These are phyloP conservation scores for Pythium sukuiense DNA, from an alignment of 352 stramenopile species.

Conservation along the genomic window DNA sequence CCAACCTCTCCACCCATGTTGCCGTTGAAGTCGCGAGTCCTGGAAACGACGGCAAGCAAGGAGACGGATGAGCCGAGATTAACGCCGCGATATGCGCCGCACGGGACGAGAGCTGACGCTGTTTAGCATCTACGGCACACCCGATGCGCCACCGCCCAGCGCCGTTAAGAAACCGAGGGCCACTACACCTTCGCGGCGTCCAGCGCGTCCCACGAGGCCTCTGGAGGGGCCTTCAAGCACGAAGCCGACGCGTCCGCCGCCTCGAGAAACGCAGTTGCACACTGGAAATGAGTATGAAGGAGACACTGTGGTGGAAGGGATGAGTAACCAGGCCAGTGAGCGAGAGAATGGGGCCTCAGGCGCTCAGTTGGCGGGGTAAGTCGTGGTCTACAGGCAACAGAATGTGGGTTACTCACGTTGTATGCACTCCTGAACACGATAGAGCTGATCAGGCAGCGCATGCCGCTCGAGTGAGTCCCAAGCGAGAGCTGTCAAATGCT, in stretches of 20 bases:
- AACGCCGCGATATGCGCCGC: slow-evolving; percentile 4
- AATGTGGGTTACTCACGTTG: neutral
- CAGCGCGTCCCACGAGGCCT: neutral
- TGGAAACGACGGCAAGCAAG: neutral
- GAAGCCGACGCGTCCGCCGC: neutral
- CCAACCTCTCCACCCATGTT: neutral
- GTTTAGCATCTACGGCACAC: slow-evolving; percentile 24
- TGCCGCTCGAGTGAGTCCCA: neutral
- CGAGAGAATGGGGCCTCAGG: neutral
- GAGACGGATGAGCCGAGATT: slow-evolving; percentile 2
- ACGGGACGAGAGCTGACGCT: slow-evolving; percentile 29
- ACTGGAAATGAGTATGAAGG: neutral
- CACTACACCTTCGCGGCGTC: neutral
- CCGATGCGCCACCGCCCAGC: slow-evolving; percentile 2
- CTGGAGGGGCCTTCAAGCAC: neutral
- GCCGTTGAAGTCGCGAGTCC: neutral
- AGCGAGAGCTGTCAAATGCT: neutral
- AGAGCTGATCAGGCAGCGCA: neutral
- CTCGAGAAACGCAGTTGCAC: neutral
- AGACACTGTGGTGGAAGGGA: neutral
- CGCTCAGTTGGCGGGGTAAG: neutral
- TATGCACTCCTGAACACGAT: neutral
- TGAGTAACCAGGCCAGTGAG: neutral
- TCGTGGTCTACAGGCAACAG: neutral
- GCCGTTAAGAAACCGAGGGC: neutral